Evolutionary conservation across 495 filamentous ascomycete genomes (phyloP).

Genomic region (Neurospora hispaniola): DNA sequence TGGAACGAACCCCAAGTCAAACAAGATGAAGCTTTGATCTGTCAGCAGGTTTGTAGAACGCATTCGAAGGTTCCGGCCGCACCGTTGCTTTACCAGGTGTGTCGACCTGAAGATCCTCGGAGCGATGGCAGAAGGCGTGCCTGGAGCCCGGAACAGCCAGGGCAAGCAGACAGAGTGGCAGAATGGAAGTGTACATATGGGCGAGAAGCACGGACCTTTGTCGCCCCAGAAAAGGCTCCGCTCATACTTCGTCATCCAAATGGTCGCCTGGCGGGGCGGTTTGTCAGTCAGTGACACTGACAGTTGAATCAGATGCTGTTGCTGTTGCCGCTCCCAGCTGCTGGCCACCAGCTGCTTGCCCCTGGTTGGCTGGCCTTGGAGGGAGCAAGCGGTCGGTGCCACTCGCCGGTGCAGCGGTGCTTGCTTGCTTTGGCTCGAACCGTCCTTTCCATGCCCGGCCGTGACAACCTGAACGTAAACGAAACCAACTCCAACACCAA

Average conservation of each 20-base stretch:
- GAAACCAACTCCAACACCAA: background rate
- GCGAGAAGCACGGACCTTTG: constrained; percentile 22
- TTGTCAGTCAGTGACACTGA: background rate
- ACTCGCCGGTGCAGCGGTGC: background rate
- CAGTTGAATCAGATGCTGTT: background rate
- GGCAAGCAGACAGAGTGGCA: background rate
- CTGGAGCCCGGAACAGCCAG: background rate
- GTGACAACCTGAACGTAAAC: background rate
- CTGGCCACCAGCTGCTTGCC: constrained; percentile 1
- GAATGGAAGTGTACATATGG: constrained; percentile 5
- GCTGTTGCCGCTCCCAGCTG: constrained; percentile 4
- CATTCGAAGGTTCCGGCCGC: background rate
- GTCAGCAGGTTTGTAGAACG: background rate
- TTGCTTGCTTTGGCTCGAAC: background rate
- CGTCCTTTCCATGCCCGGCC: background rate
- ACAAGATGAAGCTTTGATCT: background rate
- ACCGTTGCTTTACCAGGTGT: background rate
- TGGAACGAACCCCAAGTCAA: background rate
- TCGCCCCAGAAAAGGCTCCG: constrained; percentile 21
- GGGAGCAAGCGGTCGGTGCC: background rate
- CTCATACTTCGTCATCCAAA: constrained; percentile 26
- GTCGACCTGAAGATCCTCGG: background rate
- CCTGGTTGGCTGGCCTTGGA: constrained; percentile 9
- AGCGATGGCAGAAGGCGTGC: background rate
- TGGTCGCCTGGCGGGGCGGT: constrained; percentile 21